phyloP scores from a whole-genome alignment of 805 yeast genomes.

The Candida insectorum region DNA sequence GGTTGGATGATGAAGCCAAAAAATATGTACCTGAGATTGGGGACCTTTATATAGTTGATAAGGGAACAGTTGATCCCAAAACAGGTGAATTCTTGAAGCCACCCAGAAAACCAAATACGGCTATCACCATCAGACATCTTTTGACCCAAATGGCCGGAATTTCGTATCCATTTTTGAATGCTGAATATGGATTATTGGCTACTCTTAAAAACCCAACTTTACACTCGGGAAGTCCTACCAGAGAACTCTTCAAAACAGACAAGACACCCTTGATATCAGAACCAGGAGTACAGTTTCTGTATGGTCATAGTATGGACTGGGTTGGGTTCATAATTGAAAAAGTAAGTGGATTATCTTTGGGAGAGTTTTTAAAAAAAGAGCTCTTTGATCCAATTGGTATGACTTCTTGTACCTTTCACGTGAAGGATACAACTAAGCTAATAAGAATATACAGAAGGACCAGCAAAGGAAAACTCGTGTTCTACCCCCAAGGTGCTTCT shows the following conservation, averaged over 20 bases:
- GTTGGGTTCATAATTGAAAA: constrained; percentile 34
- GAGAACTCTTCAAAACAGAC: constrained; percentile 20
- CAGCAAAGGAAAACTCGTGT: constrained; percentile 9
- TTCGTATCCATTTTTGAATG: constrained; percentile 29
- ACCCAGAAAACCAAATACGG: constrained; percentile 20
- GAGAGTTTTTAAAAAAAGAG: constrained; percentile 26
- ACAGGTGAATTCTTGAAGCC: constrained; percentile 22
- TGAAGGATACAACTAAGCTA: constrained; percentile 12
- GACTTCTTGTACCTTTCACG: constrained; percentile 24
- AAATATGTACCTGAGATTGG: constrained; percentile 31
- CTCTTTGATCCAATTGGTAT: constrained; percentile 35
- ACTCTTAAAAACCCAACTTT: constrained; percentile 4
- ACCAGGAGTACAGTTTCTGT: constrained; percentile 37
- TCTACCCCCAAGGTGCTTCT: constrained; percentile 8
- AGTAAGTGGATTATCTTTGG: constrained; percentile 28
- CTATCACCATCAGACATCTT: constrained; percentile 27
- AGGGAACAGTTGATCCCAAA: constrained; percentile 19
- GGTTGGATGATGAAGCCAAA: constrained; percentile 31
- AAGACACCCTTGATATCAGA: constrained; percentile 28
- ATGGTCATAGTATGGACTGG: constrained; percentile 39
- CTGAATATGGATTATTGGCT: constrained; percentile 24
- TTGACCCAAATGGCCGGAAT: constrained; percentile 33
- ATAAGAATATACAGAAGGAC: constrained; percentile 16
- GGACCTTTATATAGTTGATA: constrained; percentile 22
- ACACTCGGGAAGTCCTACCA: constrained; percentile 16